Percentiles rank a stretch among this genome's conserved stretches.
These are phyloP conservation scores for Botryobasidium botryosum DNA, from an alignment of 768 basidiomycete species.

Conservation along the genomic window DNA sequence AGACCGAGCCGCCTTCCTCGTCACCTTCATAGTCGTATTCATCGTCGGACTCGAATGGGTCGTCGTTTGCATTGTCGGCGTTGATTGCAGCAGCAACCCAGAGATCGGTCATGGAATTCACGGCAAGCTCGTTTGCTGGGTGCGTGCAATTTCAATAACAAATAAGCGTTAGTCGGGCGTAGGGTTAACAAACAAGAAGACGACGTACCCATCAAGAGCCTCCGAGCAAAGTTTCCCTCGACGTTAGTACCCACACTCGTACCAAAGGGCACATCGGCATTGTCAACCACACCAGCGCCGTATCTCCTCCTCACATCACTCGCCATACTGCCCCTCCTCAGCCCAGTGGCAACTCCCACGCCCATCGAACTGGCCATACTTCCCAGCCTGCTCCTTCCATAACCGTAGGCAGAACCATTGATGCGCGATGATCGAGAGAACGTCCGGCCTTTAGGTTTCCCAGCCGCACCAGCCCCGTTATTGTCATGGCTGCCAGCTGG, in stretches of 20 bases:
- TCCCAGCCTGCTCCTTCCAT: slow-evolving; percentile 4
- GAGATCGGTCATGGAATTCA: slow-evolving; percentile 86
- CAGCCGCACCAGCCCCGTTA: slow-evolving; percentile 1
- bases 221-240: slow-evolving; percentile 71
- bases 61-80: slow-evolving; percentile 68
- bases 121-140: slow-evolving; percentile 79
- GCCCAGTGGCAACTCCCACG: slow-evolving; percentile 4
- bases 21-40: slow-evolving; percentile 21
- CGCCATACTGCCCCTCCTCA: slow-evolving; percentile 7
- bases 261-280: slow-evolving; percentile 17
- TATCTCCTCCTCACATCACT: slow-evolving; percentile 7
- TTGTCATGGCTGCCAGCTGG: background rate
- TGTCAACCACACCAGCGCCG: slow-evolving; percentile 12
- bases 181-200: no score
- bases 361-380: slow-evolving; percentile 8
- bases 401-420: slow-evolving; percentile 13
- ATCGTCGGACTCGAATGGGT: slow-evolving; percentile 45
- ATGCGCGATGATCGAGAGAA: slow-evolving; percentile 1
- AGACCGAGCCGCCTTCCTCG: slow-evolving; percentile 17
- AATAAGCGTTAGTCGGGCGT: no score
- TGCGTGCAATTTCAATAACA: no score
- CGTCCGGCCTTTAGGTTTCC: background rate
- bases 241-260: no score
- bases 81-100: slow-evolving; percentile 98
- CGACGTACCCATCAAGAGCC: slow-evolving; percentile 43